Base-by-base conservation (phyloP, 2,329 filamentous ascomycete species). In the Fusarium sp. region DNA sequence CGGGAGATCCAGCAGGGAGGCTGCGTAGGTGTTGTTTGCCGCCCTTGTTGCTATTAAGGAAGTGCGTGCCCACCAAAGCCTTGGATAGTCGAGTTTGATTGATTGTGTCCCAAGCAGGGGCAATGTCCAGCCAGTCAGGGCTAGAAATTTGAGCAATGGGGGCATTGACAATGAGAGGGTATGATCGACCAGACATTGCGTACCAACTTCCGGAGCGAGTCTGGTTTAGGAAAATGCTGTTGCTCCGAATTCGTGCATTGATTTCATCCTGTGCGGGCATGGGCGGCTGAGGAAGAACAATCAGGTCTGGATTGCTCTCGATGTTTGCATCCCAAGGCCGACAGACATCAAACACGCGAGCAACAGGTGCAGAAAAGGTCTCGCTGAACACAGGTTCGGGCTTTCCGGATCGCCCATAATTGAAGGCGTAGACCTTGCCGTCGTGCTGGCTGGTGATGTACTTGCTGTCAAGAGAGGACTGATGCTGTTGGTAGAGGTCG, bases 121-220 rank as follows among this genome's bases (percentile, higher is more conserved):
- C 76, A 31, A 78, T 75, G n/a, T 87, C 81, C 77, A 83, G 82
- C 79, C 84, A 89, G 27, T 82, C 82, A 7, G 78, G 75, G 11
- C 74, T 79, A 70, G 81, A 81, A 44, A 83, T 81, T 68, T 79
- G 81, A 20, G 82, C 87, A 2, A 76, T 68, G 0, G 85, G 84
- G 0, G 85, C 90, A 58, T 93, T 88, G 20, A 94, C 90, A 27
- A 97, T 93, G 9, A 95, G 85, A 4, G 96, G 96, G 73, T 97
- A 98, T 8, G 89, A 89, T 40, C 85, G 86, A 62, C 96, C 95
- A 1, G 95, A 97, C 80, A 98, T 86, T 31, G 94, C 96, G 78
- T 95, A 99, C 93, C 95, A 98, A 65, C 92, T 91, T 29, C 94
- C 95, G n/a, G 85, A 83, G 61, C 91, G 88, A 2, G 94, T 97